phyloP scores from a whole-genome alignment of 2,329 filamentous ascomycete species.

The Scortechinia acanthostroma region DNA sequence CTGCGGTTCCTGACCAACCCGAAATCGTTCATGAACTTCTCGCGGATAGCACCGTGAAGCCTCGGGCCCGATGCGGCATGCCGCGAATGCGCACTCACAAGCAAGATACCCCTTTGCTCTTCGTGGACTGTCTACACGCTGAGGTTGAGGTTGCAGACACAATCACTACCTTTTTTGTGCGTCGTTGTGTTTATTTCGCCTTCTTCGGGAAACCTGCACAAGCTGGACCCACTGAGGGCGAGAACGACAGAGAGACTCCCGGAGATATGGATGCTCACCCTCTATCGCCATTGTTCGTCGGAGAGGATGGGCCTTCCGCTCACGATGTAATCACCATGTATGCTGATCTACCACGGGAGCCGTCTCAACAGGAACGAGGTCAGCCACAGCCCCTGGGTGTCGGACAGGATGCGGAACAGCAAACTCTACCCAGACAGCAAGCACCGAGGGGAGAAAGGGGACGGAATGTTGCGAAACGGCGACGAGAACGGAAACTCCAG shows the following conservation, averaged over 20 bases:
- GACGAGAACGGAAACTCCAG: neutral
- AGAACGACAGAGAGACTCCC: neutral
- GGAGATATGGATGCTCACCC: too few relatives aligned
- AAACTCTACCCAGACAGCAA: neutral
- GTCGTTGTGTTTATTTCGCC: constrained; percentile 12
- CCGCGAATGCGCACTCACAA: constrained; percentile 7
- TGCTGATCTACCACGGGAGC: neutral
- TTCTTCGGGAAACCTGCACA: constrained; percentile 9
- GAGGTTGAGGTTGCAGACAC: constrained; percentile 6
- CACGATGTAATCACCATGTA: neutral
- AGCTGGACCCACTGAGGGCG: neutral
- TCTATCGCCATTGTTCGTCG: neutral
- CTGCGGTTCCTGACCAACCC: constrained; percentile 8
- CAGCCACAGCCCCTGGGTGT: neutral
- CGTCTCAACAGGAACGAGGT: neutral
- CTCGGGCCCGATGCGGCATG: constrained; percentile 8
- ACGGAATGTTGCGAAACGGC: neutral
- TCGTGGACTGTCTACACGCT: constrained; percentile 9
- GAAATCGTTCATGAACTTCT: constrained; percentile 5
- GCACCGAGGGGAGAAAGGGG: neutral
- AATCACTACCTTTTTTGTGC: constrained; percentile 11
- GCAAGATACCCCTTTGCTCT: constrained; percentile 10
- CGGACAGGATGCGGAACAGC: neutral
- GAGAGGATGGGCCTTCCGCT: neutral
- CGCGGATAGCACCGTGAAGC: constrained; percentile 7